Evolutionary conservation across 164 flowering plant species (phyloP).

Genomic region (Liquidambar formosana): DNA sequence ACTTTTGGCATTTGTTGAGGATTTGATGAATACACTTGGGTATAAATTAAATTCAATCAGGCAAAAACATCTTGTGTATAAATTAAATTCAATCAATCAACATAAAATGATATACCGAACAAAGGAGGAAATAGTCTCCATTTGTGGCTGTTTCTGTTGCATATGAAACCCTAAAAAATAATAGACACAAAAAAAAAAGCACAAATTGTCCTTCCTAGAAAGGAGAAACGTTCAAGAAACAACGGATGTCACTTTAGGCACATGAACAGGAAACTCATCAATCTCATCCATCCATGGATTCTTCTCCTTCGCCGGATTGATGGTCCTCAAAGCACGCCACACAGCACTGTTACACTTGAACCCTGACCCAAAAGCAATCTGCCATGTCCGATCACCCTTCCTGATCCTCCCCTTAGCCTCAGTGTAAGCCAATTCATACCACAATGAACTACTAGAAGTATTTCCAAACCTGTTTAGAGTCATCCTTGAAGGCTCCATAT

Average conservation of each 20-base stretch:
- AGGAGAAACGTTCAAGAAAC: background rate
- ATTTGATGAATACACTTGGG: no score
- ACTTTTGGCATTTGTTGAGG: no score
- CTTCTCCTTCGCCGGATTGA: conserved; percentile 64
- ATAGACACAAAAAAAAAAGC: background rate
- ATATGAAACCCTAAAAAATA: background rate
- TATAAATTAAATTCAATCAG: no score
- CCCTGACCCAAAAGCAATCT: conserved; percentile 86
- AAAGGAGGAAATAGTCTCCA: no score
- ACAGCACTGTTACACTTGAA: conserved; percentile 91
- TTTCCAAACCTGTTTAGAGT: conserved; percentile 79
- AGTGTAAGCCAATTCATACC: conserved; percentile 79
- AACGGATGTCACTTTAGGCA: conserved; percentile 44
- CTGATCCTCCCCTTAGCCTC: conserved; percentile 77
- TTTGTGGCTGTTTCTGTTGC: no score
- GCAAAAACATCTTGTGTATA: no score
- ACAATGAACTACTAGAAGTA: conserved; percentile 77
- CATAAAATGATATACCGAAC: no score
- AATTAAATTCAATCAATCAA: no score
- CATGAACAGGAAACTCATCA: conserved; percentile 62
- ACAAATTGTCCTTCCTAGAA: background rate
- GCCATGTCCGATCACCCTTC: conserved; percentile 80
- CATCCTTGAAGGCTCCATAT: conserved; percentile 93
- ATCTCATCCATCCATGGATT: conserved; percentile 85
- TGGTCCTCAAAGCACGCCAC: conserved; percentile 59